Base-by-base conservation (phyloP, 768 basidiomycete genomes). In the Kwoniella sp. region DNA sequence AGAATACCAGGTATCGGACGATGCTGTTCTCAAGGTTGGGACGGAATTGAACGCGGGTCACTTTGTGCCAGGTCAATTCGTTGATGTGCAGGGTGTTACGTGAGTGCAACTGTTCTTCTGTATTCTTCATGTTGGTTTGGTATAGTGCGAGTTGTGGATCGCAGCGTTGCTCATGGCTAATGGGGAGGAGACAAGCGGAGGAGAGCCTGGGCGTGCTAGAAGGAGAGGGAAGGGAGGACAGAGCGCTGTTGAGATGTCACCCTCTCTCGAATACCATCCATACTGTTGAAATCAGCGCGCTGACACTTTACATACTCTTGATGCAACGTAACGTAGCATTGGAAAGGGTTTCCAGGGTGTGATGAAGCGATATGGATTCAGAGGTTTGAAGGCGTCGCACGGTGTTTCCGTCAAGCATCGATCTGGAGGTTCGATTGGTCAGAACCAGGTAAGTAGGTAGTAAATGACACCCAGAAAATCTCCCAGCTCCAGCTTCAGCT, bases 331-430 rank as follows among this genome's bases (percentile, higher is more conserved):
- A 25, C 10, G 0, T 56, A 99, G 94, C 2, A 90, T 95, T 62
- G 96, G 96, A 24, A 98, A 98, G 81, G 96, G 96, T 8, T 97
- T 94, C 80, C 90, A 92, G 68, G 96, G 96, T 73, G 87, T 85
- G 27, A 99, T 99, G 96, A 99, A 98, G 79, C 85, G 91, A 51
- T 93, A 92, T 88, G 88, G 89, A 33, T 98, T 95, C 82, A 86
- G 88, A 72, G 96, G 96, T 80, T 81, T 93, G 29, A 86, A 88
- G 50, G 94, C 92, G 1, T 91, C 91, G 81, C 96, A 99, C 78
- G 96, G 96, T 88, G 90, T 91, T 51, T 97, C 96, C 65, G 77
- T 93, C 68, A 91, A 91, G 9, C 96, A 98, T 83, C 89, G 96
- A 76, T 89, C 89, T 9, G 86, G 88, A 25, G 96, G 96, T 73